These are phyloP conservation scores for Rubia peregrina DNA, from an alignment of 305 asterid genomes.

Conservation along the genomic window DNA sequence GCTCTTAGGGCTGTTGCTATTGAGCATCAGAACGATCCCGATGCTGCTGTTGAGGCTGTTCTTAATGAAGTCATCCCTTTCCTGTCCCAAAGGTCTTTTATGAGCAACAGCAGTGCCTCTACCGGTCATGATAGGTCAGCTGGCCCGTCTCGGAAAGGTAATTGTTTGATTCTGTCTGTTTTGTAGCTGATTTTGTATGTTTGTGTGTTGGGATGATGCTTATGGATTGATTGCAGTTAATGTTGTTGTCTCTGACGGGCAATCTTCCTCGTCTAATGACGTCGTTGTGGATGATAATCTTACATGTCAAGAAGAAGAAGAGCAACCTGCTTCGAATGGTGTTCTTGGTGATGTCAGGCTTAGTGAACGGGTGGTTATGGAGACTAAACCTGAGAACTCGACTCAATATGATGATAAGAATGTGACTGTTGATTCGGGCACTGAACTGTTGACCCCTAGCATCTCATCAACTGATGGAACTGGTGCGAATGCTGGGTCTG, in stretches of 20 bases:
- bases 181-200: neutral
- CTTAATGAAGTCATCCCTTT: conserved; percentile 64
- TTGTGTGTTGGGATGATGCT: neutral
- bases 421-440: conserved; percentile 10
- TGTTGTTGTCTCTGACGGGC: conserved; percentile 16
- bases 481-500: neutral
- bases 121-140: conserved; percentile 16
- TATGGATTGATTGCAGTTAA: neutral
- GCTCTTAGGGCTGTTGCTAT: conserved; percentile 73
- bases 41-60: conserved; percentile 70
- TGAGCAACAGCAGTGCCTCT: conserved; percentile 14
- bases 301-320: conserved; percentile 22
- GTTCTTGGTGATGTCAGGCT: conserved; percentile 5
- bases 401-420: conserved; percentile 19
- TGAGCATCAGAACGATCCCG: conserved; percentile 64
- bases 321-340: conserved; percentile 3
- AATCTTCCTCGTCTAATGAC: conserved; percentile 14
- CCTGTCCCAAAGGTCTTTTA: conserved; percentile 35
- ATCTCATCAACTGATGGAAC: conserved; percentile 20
- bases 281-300: conserved; percentile 9
- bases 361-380: conserved; percentile 17
- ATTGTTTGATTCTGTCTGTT: neutral
- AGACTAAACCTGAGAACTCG: conserved; percentile 16
- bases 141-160: conserved; percentile 43
- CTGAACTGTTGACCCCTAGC: conserved; percentile 15